These are phyloP conservation scores for Trichoderma parareesei DNA, from an alignment of 495 filamentous ascomycete species.

Conservation along the genomic window DNA sequence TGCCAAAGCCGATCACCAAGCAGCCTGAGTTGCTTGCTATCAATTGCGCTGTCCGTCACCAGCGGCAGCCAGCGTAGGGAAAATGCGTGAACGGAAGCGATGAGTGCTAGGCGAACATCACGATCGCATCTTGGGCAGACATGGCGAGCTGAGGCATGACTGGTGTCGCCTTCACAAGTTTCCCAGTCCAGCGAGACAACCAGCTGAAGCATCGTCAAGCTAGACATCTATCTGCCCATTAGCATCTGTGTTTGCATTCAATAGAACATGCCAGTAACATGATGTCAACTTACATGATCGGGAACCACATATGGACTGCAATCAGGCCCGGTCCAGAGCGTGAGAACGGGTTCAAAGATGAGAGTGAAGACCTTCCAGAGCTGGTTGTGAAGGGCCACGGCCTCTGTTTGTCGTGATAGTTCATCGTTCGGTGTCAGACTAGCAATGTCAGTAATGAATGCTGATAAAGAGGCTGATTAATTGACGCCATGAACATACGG, in stretches of 20 bases:
- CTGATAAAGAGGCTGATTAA: too few species aligned
- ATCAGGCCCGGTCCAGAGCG: background rate
- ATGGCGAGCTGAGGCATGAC: background rate
- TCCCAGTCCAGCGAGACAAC: constrained; percentile 3
- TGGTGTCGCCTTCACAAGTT: background rate
- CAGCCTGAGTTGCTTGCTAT: background rate
- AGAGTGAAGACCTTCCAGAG: background rate
- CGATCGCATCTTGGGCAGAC: background rate
- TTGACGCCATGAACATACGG: background rate
- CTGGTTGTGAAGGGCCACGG: background rate
- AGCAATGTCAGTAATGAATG: too few species aligned
- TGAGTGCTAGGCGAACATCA: background rate
- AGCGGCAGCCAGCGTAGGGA: background rate
- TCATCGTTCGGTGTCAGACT: background rate
- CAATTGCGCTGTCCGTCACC: background rate
- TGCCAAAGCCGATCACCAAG: background rate
- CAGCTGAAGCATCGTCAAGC: background rate
- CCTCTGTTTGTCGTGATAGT: background rate
- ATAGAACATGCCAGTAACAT: background rate
- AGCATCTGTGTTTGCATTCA: background rate
- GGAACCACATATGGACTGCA: background rate
- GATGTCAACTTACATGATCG: background rate
- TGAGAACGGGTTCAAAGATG: background rate
- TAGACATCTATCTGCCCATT: background rate
- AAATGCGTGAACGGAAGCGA: background rate